phyloP scores from a whole-genome alignment of 83 land plant species.

The Larix sibirica region DNA sequence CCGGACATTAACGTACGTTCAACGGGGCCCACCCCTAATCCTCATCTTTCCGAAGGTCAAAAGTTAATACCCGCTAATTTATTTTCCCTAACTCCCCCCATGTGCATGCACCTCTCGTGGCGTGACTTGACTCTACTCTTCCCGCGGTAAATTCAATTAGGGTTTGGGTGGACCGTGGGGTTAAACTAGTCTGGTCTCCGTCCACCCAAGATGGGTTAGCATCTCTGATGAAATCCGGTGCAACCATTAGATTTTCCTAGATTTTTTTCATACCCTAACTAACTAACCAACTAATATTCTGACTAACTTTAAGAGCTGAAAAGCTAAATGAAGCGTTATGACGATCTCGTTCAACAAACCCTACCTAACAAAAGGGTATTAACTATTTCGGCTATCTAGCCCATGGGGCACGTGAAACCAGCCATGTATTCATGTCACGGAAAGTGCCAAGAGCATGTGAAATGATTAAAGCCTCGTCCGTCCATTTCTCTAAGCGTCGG shows the following conservation, averaged over 20 bases:
- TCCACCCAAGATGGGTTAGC: background rate
- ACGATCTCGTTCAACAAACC: too few relatives aligned
- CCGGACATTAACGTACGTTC: background rate
- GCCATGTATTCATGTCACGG: background rate
- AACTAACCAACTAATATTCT: too few relatives aligned
- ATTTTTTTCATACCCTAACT: too few relatives aligned
- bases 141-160: too few relatives aligned
- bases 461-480: background rate
- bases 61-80: background rate
- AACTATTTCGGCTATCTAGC: background rate
- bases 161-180: background rate
- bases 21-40: background rate
- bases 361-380: background rate
- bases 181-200: background rate
- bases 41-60: background rate
- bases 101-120: too few relatives aligned
- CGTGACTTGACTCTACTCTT: too few relatives aligned
- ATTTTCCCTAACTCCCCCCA: background rate
- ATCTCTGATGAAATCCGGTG: too few relatives aligned
- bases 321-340: too few relatives aligned
- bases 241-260: too few relatives aligned
- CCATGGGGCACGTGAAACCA: conserved; percentile 5
- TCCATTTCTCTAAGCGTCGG: too few relatives aligned
- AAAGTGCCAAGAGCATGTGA: background rate
- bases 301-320: too few relatives aligned